A percentile compares a stretch with the other conserved stretches of the same genome.
These are phyloP conservation scores for Hortaea werneckii DNA, from an alignment of 2,329 filamentous ascomycete species.

Conservation along the genomic window DNA sequence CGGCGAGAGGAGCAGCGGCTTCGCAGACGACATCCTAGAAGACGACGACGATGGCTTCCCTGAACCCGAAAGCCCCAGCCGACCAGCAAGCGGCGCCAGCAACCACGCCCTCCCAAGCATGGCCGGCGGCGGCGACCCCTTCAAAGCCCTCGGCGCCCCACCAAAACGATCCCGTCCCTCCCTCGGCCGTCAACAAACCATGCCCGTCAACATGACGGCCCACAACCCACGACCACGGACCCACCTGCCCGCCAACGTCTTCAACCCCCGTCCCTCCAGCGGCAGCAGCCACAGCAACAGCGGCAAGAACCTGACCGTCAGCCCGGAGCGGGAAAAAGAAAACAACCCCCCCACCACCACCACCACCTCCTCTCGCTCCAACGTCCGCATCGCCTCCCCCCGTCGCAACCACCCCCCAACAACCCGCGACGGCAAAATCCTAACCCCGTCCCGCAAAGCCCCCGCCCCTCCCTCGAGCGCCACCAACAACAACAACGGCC, in stretches of 20 bases:
- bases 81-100: conserved; percentile 40
- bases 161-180: conserved; percentile 42
- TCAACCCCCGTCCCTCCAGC: conserved; percentile 1
- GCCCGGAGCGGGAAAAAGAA: conserved; percentile 16
- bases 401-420: conserved; percentile 7
- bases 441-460: conserved; percentile 16
- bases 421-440: conserved; percentile 8
- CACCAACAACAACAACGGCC: neutral
- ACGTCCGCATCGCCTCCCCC: conserved; percentile 30
- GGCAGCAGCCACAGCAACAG: neutral
- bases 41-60: conserved; percentile 24
- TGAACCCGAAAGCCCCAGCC: conserved; percentile 43
- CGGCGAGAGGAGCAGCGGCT: conserved; percentile 34
- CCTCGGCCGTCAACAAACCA: conserved; percentile 58
- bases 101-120: conserved; percentile 9
- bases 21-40: conserved; percentile 41
- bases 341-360: conserved; percentile 18
- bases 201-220: conserved; percentile 49
- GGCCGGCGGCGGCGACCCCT: conserved; percentile 49
- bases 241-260: conserved; percentile 4
- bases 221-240: conserved; percentile 33
- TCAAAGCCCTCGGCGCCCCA: conserved; percentile 45
- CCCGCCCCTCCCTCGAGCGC: conserved; percentile 9
- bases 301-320: neutral
- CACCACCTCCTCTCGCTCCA: conserved; percentile 9